Evolutionary conservation across 305 asterid genomes (phyloP), one percentile per base, ranked within the genome.

Genomic region (Solanum hybrid): DNA sequence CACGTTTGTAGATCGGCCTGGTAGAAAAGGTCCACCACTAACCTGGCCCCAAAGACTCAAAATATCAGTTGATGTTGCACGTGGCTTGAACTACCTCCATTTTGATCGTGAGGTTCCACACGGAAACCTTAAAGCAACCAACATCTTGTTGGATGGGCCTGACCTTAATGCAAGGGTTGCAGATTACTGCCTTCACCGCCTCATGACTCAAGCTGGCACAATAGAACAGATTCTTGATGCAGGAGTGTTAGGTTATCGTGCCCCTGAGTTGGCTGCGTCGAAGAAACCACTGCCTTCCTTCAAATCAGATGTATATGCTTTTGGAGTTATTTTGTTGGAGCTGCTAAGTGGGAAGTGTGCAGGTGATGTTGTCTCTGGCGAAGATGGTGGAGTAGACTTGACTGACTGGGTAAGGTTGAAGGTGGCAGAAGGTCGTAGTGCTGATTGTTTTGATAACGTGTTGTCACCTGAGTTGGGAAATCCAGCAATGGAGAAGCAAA

Each of bases 1-100:
- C 85, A 6, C 2, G 6, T 89, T 69, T 67, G 89, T 97, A 97
- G 99, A 97, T 92, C 97, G 98, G 2, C 99, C 98, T 7, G 98
- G 98, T 91, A 93, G 98, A 92, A 97, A 95, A 89, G 98, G 98
- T 13, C 96, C 94, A 4, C 95, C 98, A 11, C 87, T 97, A 77
- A 94, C 97, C 33, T 97, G 99, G 99, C 93, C 98, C 4, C 99
- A 95, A 82, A 92, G 99, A 93, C 98, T 97, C 88, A 97, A 97
- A 87, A 96, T 97, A 88, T 97, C 98, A 61, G 98, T 97, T 22
- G 99, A 97, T 79, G 87, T 95, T 89, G 99, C 98, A 89, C 98
- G 99, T 91, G 99, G 99, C 95, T 95, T 97, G 90, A 97, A 97
- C 93, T 97, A 97, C 92, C 99, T 97, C 96, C 99, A 97, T 94